These are phyloP conservation scores for Tinospora cordifolia DNA, from an alignment of 164 flowering plant genomes.

Conservation along the genomic window DNA sequence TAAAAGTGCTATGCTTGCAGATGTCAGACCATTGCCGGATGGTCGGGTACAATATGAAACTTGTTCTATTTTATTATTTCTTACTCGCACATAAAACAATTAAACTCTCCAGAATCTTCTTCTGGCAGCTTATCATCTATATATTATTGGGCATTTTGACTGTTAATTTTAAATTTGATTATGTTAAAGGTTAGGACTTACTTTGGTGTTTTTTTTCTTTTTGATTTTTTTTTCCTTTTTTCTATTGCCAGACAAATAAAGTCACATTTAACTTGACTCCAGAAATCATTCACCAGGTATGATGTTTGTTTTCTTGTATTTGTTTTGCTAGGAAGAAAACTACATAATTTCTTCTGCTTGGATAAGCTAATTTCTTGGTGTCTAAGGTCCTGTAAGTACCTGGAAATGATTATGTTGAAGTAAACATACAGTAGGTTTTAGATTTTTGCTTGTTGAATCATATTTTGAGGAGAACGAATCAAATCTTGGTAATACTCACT, in stretches of 20 bases:
- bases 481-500: neutral
- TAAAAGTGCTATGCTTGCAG: slow-evolving; percentile 81
- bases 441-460: neutral
- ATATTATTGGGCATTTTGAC: no score
- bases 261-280: slow-evolving; percentile 88
- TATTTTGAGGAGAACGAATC: neutral
- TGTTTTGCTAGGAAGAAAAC: neutral
- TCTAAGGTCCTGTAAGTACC: neutral
- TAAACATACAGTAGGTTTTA: neutral
- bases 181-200: no score
- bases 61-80: slow-evolving; percentile 7
- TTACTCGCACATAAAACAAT: neutral
- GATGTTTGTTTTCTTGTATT: slow-evolving; percentile 8
- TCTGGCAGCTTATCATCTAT: no score
- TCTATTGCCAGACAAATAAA: slow-evolving; percentile 65
- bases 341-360: neutral
- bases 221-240: no score
- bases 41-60: slow-evolving; percentile 57
- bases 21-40: slow-evolving; percentile 67
- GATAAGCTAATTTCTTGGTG: neutral
- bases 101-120: neutral
- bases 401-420: neutral
- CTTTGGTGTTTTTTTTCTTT: no score
- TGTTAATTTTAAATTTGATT: no score
- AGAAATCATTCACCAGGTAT: slow-evolving; percentile 88